Evolutionary conservation across 2,329 filamentous ascomycete species (phyloP), one percentile per base, ranked within the genome.

Genomic region (Sporothrix phasma): DNA sequence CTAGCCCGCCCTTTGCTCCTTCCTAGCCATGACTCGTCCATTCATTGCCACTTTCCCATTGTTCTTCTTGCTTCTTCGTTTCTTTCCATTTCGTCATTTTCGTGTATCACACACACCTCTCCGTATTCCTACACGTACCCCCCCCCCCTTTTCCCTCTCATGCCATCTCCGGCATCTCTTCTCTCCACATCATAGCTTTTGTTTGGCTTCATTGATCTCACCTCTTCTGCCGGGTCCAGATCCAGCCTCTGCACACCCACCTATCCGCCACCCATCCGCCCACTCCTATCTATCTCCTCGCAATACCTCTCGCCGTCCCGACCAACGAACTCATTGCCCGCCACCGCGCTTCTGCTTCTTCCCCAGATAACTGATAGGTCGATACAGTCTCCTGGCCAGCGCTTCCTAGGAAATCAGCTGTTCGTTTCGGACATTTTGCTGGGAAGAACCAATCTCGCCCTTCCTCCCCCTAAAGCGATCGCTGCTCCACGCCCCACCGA

Each of bases 381-480:
- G 11, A 5, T n/a, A 17, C 31, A 47, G 5, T 34, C 34, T 51
- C 43, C 34, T 41, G 22, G 45, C 34, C 39, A 61, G 8, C 39
- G 24, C 17, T 43, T 58, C 34, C 41, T 29, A 61, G 22, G 31
- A 49, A 61, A 53, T 22, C 7, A 59, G 19, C 13, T 31, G 26
- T 54, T 53, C 31, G 31, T 29, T 46, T 64, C 54, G 63, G 56
- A 26, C 63, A 64, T 60, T 64, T 64, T 43, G 54, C 13, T 26
- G 43, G 43, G 13, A 17, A 43, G 37, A 19, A 11, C 37, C 62
- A 64, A 59, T 64, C 53, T 56, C 53, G 43, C 59, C 34, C 26
- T 13, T 22, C 22, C 31, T 26, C 47, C 63, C 62, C 64, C 53
- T 46, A 65, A 46, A 60, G 15, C 45, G 64, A 65, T 65, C 53